Evolutionary conservation across 768 basidiomycete species (phyloP).

Genomic region (Amanita thiersii): DNA sequence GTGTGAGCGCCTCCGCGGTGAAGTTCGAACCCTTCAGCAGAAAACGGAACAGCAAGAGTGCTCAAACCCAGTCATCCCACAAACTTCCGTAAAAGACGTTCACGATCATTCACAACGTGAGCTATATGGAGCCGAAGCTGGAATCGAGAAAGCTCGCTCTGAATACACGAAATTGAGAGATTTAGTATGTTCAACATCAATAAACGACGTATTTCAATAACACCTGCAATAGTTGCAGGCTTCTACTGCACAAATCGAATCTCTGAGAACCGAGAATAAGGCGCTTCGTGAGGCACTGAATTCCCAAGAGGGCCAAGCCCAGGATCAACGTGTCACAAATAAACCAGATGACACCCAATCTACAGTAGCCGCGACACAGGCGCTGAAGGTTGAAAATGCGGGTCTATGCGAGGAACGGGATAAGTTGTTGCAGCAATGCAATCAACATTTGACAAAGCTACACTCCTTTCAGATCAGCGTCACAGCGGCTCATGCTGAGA

Average conservation of each 20-base stretch:
- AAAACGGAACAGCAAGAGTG: neutral
- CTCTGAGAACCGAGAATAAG: conserved; percentile 2
- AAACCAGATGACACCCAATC: conserved; percentile 1
- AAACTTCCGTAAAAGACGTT: neutral
- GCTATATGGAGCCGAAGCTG: neutral
- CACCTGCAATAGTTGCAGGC: conserved; percentile 2
- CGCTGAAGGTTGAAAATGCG: conserved; percentile 1
- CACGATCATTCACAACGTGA: too few species aligned
- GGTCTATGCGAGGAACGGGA: conserved; percentile 3
- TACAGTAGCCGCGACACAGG: neutral
- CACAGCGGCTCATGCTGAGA: neutral
- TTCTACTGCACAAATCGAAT: conserved; percentile 1
- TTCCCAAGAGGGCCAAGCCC: conserved; percentile 1
- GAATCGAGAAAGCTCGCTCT: neutral
- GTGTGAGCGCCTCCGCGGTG: neutral
- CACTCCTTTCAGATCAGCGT: neutral
- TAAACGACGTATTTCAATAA: neutral
- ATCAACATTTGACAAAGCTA: neutral
- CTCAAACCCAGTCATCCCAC: neutral
- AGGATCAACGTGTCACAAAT: too few species aligned
- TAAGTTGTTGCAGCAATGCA: neutral
- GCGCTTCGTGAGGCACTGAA: neutral
- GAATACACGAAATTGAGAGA: neutral
- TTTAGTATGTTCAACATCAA: neutral
- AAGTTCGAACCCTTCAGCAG: conserved; percentile 5